phyloP scores from a whole-genome alignment of 2,329 filamentous ascomycete species.

The Penicillium sp. region DNA sequence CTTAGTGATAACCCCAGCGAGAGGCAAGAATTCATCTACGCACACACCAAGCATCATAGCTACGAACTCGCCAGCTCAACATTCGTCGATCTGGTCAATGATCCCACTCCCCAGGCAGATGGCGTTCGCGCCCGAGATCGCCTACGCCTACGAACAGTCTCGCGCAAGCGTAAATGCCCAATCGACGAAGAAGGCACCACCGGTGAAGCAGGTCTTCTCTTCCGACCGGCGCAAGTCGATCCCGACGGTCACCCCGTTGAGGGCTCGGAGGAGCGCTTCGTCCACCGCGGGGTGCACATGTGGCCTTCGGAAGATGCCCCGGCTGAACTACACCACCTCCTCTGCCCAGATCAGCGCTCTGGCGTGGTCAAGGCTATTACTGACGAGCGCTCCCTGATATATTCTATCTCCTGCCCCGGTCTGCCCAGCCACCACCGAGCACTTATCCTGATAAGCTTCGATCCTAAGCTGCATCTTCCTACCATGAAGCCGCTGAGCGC shows the following conservation, averaged over 20 bases:
- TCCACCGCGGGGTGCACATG: conserved; percentile 41
- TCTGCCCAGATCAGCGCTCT: conserved; percentile 41
- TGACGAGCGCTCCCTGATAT: conserved; percentile 46
- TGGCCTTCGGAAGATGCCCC: conserved; percentile 48
- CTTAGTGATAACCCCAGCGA: conserved; percentile 17
- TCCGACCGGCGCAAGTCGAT: conserved; percentile 31
- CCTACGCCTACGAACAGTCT: conserved; percentile 45
- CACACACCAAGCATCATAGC: conserved; percentile 47
- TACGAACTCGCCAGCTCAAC: conserved; percentile 45
- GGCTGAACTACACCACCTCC: conserved; percentile 38
- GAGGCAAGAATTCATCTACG: conserved; percentile 46
- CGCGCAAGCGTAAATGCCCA: conserved; percentile 45
- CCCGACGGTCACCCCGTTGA: conserved; percentile 31
- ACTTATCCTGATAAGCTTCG: conserved; percentile 44
- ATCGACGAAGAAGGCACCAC: conserved; percentile 37
- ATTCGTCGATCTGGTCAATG: conserved; percentile 49
- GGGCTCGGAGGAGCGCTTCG: conserved; percentile 43
- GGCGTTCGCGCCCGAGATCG: conserved; percentile 39
- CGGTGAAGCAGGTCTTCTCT: conserved; percentile 29
- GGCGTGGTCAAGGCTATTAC: conserved; percentile 38
- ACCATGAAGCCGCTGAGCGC: conserved; percentile 4
- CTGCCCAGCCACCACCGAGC: conserved; percentile 29
- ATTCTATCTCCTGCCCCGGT: conserved; percentile 37
- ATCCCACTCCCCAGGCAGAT: conserved; percentile 32
- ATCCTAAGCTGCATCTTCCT: conserved; percentile 35